These are phyloP conservation scores for Cenchrus americanus DNA, from an alignment of 176 grass and related monocot species.

Conservation along the genomic window DNA sequence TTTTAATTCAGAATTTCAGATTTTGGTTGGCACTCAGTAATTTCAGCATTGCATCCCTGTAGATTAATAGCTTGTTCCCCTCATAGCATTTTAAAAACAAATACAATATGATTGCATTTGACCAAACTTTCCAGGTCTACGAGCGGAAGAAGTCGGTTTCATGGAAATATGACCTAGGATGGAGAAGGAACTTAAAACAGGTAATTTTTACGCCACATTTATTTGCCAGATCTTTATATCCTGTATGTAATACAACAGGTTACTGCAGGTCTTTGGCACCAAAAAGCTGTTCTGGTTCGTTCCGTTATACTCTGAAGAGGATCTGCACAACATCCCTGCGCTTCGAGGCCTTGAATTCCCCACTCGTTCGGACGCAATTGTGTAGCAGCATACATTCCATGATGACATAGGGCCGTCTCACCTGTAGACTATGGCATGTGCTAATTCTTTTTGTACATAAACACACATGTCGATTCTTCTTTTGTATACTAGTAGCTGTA, in stretches of 20 bases:
- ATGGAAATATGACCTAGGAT: constrained; percentile 86
- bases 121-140: constrained; percentile 59
- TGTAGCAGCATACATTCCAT: not conserved
- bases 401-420: constrained; percentile 1
- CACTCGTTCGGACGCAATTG: constrained; percentile 53
- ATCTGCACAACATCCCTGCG: constrained; percentile 68
- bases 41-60: not conserved
- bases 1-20: constrained; percentile 4
- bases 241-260: not conserved
- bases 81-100: constrained; percentile 8
- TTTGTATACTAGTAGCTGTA: constrained; percentile 26
- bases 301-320: constrained; percentile 67
- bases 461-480: constrained; percentile 13
- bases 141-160: constrained; percentile 63
- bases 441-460: constrained; percentile 17
- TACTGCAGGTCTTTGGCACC: constrained; percentile 78
- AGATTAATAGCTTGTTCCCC: constrained; percentile 1
- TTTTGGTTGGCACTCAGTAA: not conserved
- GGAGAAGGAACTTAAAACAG: constrained; percentile 88
- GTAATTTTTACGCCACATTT: constrained; percentile 31
- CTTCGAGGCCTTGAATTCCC: constrained; percentile 83
- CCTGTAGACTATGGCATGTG: constrained; percentile 10
- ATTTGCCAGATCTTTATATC: not conserved
- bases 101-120: constrained; percentile 17
- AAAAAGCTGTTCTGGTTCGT: constrained; percentile 86